Evolutionary conservation across 352 stramenopile species (phyloP).

Genomic region (Phytophthora kernoviae): DNA sequence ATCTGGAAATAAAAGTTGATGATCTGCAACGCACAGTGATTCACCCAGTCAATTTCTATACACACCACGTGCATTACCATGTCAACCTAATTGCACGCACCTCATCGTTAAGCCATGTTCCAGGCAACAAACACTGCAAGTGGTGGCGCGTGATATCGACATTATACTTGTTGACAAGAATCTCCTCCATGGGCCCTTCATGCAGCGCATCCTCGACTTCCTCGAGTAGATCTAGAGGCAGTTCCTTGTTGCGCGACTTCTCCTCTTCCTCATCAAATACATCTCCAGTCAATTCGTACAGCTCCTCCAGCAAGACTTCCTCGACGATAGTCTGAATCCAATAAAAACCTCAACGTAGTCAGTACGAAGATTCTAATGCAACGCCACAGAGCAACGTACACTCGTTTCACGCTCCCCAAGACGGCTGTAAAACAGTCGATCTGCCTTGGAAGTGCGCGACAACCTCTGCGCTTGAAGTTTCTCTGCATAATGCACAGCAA

Average conservation of each 20-base stretch:
- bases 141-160: slow-evolving; percentile 78
- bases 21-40: slow-evolving; percentile 34
- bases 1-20: slow-evolving; percentile 91
- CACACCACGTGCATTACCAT: not conserved
- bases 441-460: slow-evolving; percentile 32
- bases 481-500: slow-evolving; percentile 19
- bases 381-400: slow-evolving; percentile 19
- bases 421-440: slow-evolving; percentile 50
- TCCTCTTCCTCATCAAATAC: slow-evolving; percentile 58
- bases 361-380: not conserved
- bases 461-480: slow-evolving; percentile 47
- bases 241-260: slow-evolving; percentile 51
- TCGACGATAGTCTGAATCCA: slow-evolving; percentile 52
- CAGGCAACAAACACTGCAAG: slow-evolving; percentile 72
- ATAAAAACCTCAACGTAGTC: not conserved
- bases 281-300: slow-evolving; percentile 63
- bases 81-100: no score
- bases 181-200: slow-evolving; percentile 53
- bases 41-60: not conserved
- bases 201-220: slow-evolving; percentile 66
- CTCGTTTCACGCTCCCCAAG: slow-evolving; percentile 51
- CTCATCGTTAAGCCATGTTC: slow-evolving; percentile 85
- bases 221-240: slow-evolving; percentile 66
- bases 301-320: slow-evolving; percentile 61
- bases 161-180: slow-evolving; percentile 85